These are phyloP conservation scores for Macadamia integrifolia DNA, from an alignment of 164 flowering plant genomes.

Conservation along the genomic window DNA sequence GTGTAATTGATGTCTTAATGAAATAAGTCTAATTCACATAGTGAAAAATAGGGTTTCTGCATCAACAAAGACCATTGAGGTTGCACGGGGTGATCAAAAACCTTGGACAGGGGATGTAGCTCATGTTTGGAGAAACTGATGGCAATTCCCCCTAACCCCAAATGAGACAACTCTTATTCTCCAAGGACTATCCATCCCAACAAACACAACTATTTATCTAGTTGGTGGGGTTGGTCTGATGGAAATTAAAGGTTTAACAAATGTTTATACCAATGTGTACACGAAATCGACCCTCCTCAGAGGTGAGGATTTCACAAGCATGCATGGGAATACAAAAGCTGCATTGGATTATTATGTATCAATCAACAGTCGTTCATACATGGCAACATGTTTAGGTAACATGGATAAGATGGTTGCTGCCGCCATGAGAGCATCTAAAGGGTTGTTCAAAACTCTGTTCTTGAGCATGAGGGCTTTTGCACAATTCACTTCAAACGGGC, in stretches of 20 bases:
- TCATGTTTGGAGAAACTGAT: constrained; percentile 73
- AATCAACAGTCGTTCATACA: constrained; percentile 77
- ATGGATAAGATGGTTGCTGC: constrained; percentile 99
- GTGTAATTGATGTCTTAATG: not conserved
- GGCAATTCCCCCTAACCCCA: constrained; percentile 95
- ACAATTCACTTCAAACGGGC: constrained; percentile 40
- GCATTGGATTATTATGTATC: constrained; percentile 90
- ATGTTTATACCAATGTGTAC: constrained; percentile 58
- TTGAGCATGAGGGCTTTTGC: constrained; percentile 77
- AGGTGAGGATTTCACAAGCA: constrained; percentile 54
- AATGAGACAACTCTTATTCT: constrained; percentile 78
- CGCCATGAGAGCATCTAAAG: constrained; percentile 78
- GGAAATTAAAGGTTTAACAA: constrained; percentile 80
- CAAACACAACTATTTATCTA: constrained; percentile 75
- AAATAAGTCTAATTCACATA: constrained; percentile 8
- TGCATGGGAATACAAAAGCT: constrained; percentile 99
- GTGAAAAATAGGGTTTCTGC: constrained; percentile 38
- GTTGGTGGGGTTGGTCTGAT: constrained; percentile 94
- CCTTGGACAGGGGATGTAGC: constrained; percentile 92
- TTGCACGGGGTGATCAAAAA: constrained; percentile 65
- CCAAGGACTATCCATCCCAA: constrained; percentile 65
- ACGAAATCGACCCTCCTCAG: constrained; percentile 69
- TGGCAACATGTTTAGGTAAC: constrained; percentile 95
- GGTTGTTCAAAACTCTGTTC: constrained; percentile 64
- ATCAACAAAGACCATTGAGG: constrained; percentile 62